Base-by-base conservation (phyloP, 495 filamentous ascomycete species). In the Antarctomyces pellizariae region DNA sequence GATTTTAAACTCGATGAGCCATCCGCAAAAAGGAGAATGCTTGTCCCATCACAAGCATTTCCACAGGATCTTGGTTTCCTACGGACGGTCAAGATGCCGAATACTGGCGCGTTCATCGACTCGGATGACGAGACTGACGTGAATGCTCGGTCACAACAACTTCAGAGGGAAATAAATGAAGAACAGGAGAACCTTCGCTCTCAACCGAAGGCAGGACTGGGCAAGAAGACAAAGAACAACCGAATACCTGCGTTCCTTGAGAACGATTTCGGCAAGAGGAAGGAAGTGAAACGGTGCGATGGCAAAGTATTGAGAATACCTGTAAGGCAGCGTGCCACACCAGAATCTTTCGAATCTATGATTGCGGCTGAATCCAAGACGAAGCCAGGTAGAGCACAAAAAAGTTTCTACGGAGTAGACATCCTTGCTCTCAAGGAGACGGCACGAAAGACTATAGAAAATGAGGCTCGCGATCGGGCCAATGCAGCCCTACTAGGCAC, bases 361-460 rank as follows among this genome's bases (percentile, higher is more conserved):
- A 58, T 77, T 14, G 75, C 75, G 13, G 54, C 62, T 14, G 64
- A 75, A 10, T 83, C 74, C 2, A 62, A 52, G 18, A 64, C 62
- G 3, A 67, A 60, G 33, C 54, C 72, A 33, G 71, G 76, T 18
- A 56, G 66, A 34, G 77, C 79, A n/a, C 67, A 64, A 36, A 74
- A 68, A 45, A 75, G 64, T 43, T 93, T 76, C 43, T 97, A 84
- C 46, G 86, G 86, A 5, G 71, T 97, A 31, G 69, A 91, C 14
- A 84, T 97, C 10, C 57, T 74, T 3, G 59, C 68, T n/a, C 48
- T 47, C n/a, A 46, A 52, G 12, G 48, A 63, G 19, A 49, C 59
- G 9, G 13, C 29, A 14, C 19, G 7, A n/a, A 41, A 25, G 29
- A 21, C n/a, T n/a, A 25, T 42, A 37, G 7, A 34, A 40, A 13